A percentile compares a stretch with the other conserved stretches of the same genome.
These are phyloP conservation scores for Apiotrichum siamense DNA, from an alignment of 1,284 basidiomycete species.

Conservation along the genomic window DNA sequence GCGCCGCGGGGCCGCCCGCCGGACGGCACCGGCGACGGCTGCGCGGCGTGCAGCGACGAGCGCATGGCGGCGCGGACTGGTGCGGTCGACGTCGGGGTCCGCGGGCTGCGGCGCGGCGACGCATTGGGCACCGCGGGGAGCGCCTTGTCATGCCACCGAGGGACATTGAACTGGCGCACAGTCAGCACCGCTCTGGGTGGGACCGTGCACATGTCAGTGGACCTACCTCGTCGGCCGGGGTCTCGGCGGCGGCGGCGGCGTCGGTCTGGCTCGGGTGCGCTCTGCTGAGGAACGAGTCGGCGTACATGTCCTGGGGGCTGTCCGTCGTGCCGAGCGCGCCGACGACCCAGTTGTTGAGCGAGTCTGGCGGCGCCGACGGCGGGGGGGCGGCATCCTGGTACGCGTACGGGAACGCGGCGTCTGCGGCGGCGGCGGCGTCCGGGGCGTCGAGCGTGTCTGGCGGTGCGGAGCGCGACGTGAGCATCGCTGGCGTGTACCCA, in stretches of 20 bases:
- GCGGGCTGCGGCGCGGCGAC: background rate
- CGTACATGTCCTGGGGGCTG: background rate
- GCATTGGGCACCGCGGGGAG: background rate
- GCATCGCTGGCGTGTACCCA: background rate
- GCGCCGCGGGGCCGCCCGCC: background rate
- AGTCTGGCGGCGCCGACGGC: conserved; percentile 17
- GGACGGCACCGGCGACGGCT: background rate
- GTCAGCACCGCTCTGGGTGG: background rate
- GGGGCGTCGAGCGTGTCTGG: background rate
- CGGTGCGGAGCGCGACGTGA: conserved; percentile 1
- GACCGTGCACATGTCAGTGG: background rate
- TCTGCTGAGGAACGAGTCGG: no score
- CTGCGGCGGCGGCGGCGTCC: background rate
- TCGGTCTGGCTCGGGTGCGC: no score
- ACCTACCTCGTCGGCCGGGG: background rate
- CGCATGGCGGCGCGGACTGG: background rate
- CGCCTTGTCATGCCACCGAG: conserved; percentile 1
- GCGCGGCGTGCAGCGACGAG: background rate
- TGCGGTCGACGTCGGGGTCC: background rate
- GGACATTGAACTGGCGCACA: background rate
- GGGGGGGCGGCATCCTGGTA: conserved; percentile 37
- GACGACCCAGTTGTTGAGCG: conserved; percentile 13
- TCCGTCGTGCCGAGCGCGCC: background rate
- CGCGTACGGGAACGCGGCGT: conserved; percentile 12
- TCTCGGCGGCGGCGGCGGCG: no score